Percentiles rank a stretch among this genome's conserved stretches.
phyloP scores from a whole-genome alignment of 1,284 basidiomycete genomes.

The Ganoderma lucidum region DNA sequence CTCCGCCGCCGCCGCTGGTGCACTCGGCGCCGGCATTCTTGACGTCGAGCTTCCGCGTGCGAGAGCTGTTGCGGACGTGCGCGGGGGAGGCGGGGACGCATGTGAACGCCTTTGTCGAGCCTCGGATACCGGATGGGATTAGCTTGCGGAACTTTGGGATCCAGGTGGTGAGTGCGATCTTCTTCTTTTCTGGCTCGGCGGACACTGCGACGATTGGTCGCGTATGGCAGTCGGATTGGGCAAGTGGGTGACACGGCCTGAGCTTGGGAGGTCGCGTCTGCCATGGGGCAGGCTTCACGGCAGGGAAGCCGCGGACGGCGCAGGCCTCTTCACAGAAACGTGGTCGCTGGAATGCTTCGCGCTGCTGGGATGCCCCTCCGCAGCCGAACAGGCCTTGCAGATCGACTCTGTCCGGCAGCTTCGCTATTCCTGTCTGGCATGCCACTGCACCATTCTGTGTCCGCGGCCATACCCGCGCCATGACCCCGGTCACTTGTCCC shows the following conservation, averaged over 20 bases:
- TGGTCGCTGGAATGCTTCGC: conserved; percentile 18
- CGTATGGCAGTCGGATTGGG: conserved; percentile 10
- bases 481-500: conserved; percentile 4
- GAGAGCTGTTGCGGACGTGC: conserved; percentile 46
- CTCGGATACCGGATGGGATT: conserved; percentile 76
- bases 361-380: conserved; percentile 17
- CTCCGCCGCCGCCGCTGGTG: conserved; percentile 17
- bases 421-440: conserved; percentile 5
- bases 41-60: conserved; percentile 47
- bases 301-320: conserved; percentile 17
- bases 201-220: conserved; percentile 13
- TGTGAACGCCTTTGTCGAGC: conserved; percentile 70
- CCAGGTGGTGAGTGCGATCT: conserved; percentile 68
- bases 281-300: conserved; percentile 14
- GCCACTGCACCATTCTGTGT: conserved; percentile 11
- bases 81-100: conserved; percentile 45
- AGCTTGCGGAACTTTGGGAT: conserved; percentile 85
- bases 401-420: conserved; percentile 22
- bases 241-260: conserved; percentile 16
- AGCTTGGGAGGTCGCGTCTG: conserved; percentile 16
- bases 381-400: conserved; percentile 25
- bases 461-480: conserved; percentile 4
- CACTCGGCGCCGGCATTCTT: conserved; percentile 36
- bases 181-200: conserved; percentile 27
- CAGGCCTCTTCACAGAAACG: conserved; percentile 27